These are phyloP conservation scores for Ettlia oleoabundans DNA, from an alignment of 139 green algal species.

Conservation along the genomic window DNA sequence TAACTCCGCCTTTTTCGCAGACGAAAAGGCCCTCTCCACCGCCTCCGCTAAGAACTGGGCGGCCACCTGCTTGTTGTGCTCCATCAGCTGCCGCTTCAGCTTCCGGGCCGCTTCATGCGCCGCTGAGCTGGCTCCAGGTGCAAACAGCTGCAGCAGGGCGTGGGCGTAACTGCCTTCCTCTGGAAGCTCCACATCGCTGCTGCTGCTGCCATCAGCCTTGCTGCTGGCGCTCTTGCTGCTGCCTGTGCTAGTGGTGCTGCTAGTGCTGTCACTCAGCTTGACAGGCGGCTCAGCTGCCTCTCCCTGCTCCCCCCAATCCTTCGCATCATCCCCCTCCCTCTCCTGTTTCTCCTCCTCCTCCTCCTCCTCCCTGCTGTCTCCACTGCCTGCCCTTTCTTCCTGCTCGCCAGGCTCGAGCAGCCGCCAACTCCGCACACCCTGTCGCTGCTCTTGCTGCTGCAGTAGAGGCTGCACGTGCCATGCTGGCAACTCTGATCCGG, in stretches of 20 bases:
- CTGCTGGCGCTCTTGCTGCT: background rate
- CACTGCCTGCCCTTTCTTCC: background rate
- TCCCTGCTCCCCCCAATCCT: background rate
- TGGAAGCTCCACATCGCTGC: background rate
- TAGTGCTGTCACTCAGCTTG: too few species aligned
- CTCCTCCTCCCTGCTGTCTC: background rate
- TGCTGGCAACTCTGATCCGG: too few species aligned
- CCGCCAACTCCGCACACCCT: background rate
- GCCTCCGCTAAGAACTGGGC: background rate
- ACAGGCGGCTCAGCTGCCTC: too few species aligned
- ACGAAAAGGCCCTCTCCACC: too few species aligned
- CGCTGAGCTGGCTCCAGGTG: background rate
- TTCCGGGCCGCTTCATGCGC: background rate
- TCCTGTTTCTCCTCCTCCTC: background rate
- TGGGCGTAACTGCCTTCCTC: background rate
- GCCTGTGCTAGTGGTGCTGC: too few species aligned
- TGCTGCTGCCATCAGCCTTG: background rate
- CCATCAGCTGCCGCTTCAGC: background rate
- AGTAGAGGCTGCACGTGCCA: too few species aligned
- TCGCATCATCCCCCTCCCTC: background rate
- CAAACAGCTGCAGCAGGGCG: constrained; percentile 10
- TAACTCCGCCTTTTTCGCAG: too few species aligned
- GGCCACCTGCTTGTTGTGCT: constrained; percentile 1
- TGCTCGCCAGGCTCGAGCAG: background rate
- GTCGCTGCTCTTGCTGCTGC: too few species aligned